These are phyloP conservation scores for Silene uniflora DNA, from an alignment of 148 eudicot genomes.

Conservation along the genomic window DNA sequence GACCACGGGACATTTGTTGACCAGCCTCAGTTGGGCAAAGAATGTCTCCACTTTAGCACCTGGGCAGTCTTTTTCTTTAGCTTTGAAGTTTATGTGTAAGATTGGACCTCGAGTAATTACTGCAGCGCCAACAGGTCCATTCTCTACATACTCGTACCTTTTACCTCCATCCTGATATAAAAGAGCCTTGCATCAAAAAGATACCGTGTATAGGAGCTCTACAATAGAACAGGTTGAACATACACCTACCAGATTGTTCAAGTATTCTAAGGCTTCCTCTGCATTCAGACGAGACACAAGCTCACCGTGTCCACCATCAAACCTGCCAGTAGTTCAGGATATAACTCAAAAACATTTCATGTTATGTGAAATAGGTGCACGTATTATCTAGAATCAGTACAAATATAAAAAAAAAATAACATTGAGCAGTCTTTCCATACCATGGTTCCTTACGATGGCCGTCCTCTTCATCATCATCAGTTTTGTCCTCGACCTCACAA, in stretches of 20 bases:
- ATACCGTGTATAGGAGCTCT: neutral
- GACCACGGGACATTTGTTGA: neutral
- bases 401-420: neutral
- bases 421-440: neutral
- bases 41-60: constrained; percentile 16
- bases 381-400: neutral
- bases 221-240: neutral
- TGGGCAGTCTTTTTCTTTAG: neutral
- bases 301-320: neutral
- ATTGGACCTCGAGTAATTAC: neutral
- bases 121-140: neutral
- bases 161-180: neutral
- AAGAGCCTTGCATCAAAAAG: neutral
- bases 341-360: neutral
- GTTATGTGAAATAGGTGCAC: neutral
- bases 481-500: neutral
- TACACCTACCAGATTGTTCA: neutral
- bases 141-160: neutral
- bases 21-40: constrained; percentile 4
- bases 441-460: neutral
- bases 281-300: neutral
- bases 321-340: neutral
- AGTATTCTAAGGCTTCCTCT: neutral
- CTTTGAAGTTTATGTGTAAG: constrained; percentile 3
- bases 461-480: neutral